phyloP scores from a whole-genome alignment of 768 basidiomycete species.

The Lactifluus rugatus region DNA sequence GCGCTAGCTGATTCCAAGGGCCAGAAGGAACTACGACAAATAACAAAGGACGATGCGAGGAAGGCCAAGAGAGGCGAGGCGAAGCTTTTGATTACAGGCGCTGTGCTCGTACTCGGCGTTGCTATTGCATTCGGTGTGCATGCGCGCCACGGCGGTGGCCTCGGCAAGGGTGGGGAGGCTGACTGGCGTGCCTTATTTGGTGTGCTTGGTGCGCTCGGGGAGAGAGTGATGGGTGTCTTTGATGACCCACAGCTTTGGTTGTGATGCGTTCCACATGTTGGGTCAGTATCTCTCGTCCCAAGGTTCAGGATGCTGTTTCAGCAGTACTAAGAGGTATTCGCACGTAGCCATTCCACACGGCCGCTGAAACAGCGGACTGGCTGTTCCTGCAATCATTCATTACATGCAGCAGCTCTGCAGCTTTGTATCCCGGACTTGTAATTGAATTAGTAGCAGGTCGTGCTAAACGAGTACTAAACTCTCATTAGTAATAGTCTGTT shows the following conservation, averaged over 20 bases:
- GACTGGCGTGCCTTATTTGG: slow-evolving; percentile 5
- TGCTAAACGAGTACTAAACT: background rate
- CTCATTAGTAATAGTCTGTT: background rate
- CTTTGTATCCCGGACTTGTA: background rate
- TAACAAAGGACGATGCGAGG: slow-evolving; percentile 13
- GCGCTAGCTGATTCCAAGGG: slow-evolving; percentile 25
- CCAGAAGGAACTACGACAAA: slow-evolving; percentile 4
- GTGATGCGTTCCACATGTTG: background rate
- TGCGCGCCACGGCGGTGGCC: slow-evolving; percentile 2
- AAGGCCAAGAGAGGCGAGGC: slow-evolving; percentile 17
- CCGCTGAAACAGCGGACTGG: background rate
- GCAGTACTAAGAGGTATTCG: background rate
- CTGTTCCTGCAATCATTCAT: background rate
- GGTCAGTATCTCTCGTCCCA: background rate
- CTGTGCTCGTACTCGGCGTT: slow-evolving; percentile 59
- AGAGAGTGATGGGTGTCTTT: slow-evolving; percentile 3
- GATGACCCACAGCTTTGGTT: background rate
- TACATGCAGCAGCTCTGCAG: background rate
- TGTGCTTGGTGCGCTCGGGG: slow-evolving; percentile 8
- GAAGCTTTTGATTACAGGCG: slow-evolving; percentile 45
- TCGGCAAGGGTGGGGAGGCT: background rate
- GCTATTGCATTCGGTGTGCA: slow-evolving; percentile 46
- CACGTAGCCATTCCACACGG: background rate
- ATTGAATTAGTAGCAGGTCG: background rate
- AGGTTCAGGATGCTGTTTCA: background rate